These are phyloP conservation scores for Annulohypoxylon stygium DNA, from an alignment of 495 filamentous ascomycete genomes.

Conservation along the genomic window DNA sequence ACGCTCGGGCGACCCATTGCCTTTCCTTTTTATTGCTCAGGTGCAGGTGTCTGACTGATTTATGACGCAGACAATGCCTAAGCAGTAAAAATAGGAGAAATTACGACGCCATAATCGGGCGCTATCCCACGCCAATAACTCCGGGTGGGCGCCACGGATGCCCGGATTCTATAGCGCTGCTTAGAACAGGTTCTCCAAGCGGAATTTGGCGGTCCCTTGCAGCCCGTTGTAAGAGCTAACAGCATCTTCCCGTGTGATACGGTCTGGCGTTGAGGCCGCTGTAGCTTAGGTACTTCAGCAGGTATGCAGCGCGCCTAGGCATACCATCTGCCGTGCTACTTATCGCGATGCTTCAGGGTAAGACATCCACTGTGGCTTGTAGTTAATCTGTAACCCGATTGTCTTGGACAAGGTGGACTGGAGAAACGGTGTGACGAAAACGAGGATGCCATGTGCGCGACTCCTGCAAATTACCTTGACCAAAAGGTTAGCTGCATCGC, in stretches of 20 bases:
- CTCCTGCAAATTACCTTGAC: slow-evolving; percentile 18
- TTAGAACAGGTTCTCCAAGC: slow-evolving; percentile 17
- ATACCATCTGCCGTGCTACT: slow-evolving; percentile 19
- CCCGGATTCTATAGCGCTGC: slow-evolving; percentile 16
- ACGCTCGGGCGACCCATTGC: not conserved
- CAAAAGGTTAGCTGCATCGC: slow-evolving; percentile 26
- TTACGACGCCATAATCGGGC: slow-evolving; percentile 20
- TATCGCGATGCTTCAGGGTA: slow-evolving; percentile 19
- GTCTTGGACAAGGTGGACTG: slow-evolving; percentile 27
- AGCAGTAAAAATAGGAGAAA: slow-evolving; percentile 1
- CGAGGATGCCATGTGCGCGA: slow-evolving; percentile 43
- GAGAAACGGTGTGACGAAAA: slow-evolving; percentile 38
- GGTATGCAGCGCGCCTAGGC: not conserved
- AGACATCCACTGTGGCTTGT: slow-evolving; percentile 37
- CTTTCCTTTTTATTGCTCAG: not conserved
- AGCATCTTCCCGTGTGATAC: slow-evolving; percentile 1
- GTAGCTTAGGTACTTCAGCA: not conserved
- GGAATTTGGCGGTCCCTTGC: slow-evolving; percentile 23
- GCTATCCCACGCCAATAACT: slow-evolving; percentile 26
- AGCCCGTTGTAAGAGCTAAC: slow-evolving; percentile 7
- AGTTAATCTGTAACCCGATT: slow-evolving; percentile 33
- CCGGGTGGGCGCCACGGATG: slow-evolving; percentile 11
- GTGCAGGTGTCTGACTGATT: not conserved
- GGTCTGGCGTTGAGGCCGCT: slow-evolving; percentile 3
- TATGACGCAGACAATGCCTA: not conserved